Percentiles rank a stretch among this genome's conserved stretches.
phyloP scores from a whole-genome alignment of 1,284 basidiomycete species.

The Sanghuangporus baumii region DNA sequence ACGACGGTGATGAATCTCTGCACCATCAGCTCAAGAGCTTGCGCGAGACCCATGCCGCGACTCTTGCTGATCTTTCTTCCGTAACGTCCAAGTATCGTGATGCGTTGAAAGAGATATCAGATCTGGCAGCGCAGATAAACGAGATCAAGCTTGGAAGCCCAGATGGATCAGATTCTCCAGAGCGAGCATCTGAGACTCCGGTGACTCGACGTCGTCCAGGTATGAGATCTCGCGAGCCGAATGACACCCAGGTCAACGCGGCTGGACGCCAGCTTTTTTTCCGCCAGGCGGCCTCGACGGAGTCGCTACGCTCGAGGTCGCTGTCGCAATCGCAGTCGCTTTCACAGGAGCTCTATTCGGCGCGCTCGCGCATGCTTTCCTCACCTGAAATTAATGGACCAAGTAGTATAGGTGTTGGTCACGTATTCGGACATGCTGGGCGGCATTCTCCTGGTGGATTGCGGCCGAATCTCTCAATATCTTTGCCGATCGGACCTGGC shows the following conservation, averaged over 20 bases:
- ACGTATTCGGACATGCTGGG: conserved; percentile 24
- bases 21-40: conserved; percentile 58
- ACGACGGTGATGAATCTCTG: conserved; percentile 29
- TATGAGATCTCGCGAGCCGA: conserved; percentile 41
- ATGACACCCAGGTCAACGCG: conserved; percentile 44
- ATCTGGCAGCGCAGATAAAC: conserved; percentile 78
- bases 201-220: conserved; percentile 44
- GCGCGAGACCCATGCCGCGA: conserved; percentile 72
- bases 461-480: conserved; percentile 59
- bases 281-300: conserved; percentile 75
- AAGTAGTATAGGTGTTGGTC: conserved; percentile 45
- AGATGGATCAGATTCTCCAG: conserved; percentile 45
- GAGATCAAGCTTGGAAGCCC: conserved; percentile 62
- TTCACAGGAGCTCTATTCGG: conserved; percentile 93
- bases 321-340: conserved; percentile 85
- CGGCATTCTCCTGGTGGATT: conserved; percentile 25
- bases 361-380: conserved; percentile 76
- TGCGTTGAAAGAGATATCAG: conserved; percentile 83
- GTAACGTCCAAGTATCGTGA: conserved; percentile 82
- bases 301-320: conserved; percentile 83
- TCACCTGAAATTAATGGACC: conserved; percentile 59
- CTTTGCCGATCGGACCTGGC: conserved; percentile 40
- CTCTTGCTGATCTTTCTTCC: conserved; percentile 72
- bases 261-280: conserved; percentile 70
- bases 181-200: conserved; percentile 41